Conservation (phyloP, 768 basidiomycete species). For the Tylopilus plumbeoviolaceoides region DNA sequence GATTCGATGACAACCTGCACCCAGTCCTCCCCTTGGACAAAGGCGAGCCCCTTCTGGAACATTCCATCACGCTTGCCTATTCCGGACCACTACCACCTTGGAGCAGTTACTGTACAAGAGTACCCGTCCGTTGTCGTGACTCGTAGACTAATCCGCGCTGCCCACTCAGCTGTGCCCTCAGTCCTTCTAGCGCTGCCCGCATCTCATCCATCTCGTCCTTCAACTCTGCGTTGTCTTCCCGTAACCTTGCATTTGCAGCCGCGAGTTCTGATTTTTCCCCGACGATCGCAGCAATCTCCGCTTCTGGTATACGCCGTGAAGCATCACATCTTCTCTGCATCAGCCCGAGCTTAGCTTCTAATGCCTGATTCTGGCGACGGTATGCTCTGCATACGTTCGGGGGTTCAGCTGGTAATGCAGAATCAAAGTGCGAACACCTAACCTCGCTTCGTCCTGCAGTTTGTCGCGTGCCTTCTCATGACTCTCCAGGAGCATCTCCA, state of each 20-base stretch:
- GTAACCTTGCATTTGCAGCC: conserved; percentile 49
- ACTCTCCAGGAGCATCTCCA: conserved; percentile 60
- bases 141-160: conserved; percentile 42
- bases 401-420: not conserved
- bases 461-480: conserved; percentile 49
- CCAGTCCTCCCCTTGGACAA: conserved; percentile 4
- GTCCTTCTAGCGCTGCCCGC: conserved; percentile 63
- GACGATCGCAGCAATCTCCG: conserved; percentile 43
- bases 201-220: conserved; percentile 61
- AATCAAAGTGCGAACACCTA: conserved; percentile 15
- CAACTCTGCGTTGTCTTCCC: conserved; percentile 55
- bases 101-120: not conserved
- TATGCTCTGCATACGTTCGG: conserved; percentile 38
- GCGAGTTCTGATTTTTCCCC: conserved; percentile 43
- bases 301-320: conserved; percentile 32
- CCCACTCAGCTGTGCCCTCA: conserved; percentile 55
- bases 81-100: conserved; percentile 7
- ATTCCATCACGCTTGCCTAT: conserved; percentile 34
- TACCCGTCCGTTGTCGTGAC: conserved; percentile 39
- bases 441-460: conserved; percentile 61
- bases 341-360: conserved; percentile 54
- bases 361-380: conserved; percentile 56
- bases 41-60: conserved; percentile 28
- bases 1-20: conserved; percentile 33
- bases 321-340: conserved; percentile 41